phyloP scores from a whole-genome alignment of 2,329 filamentous ascomycete genomes.

The Aphanoascus verrucosus region DNA sequence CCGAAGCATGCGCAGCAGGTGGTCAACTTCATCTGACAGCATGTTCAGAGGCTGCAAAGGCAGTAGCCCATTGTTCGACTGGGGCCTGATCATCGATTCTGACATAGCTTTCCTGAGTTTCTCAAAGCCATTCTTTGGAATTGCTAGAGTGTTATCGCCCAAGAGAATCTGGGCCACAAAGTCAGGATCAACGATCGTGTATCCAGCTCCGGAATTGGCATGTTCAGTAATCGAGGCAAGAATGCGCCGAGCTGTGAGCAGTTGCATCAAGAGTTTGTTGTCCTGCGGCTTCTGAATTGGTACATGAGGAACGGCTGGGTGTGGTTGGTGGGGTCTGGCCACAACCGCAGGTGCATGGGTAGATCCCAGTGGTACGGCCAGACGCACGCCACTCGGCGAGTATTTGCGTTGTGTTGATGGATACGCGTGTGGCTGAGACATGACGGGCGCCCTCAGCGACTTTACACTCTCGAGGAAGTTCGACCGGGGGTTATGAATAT shows the following conservation, averaged over 20 bases:
- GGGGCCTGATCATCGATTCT: slow-evolving; percentile 34
- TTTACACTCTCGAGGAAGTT: slow-evolving; percentile 42
- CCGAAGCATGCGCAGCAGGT: slow-evolving; percentile 35
- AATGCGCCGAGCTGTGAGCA: slow-evolving; percentile 28
- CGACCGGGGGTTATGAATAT: slow-evolving; percentile 38
- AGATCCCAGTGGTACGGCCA: slow-evolving; percentile 7
- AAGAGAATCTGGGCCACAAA: slow-evolving; percentile 35
- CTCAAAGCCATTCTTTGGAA: slow-evolving; percentile 33
- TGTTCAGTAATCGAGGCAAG: slow-evolving; percentile 37
- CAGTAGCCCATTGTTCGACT: slow-evolving; percentile 30
- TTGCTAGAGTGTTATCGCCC: slow-evolving; percentile 33
- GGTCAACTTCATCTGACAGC: slow-evolving; percentile 35
- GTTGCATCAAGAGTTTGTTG: slow-evolving; percentile 10
- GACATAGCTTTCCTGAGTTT: slow-evolving; percentile 37
- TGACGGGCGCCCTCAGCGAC: slow-evolving; percentile 26
- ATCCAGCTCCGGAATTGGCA: slow-evolving; percentile 36
- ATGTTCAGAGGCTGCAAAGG: slow-evolving; percentile 34
- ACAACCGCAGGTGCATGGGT: background rate
- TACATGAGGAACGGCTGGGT: slow-evolving; percentile 11
- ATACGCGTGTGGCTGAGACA: slow-evolving; percentile 21
- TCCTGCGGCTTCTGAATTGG: background rate
- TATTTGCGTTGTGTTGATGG: slow-evolving; percentile 20
- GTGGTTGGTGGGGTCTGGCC: background rate
- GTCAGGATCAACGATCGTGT: slow-evolving; percentile 35
- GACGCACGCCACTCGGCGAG: slow-evolving; percentile 4